Evolutionary conservation across 345 rosid genomes (phyloP).

Genomic region (Moricandia moricandioides): DNA sequence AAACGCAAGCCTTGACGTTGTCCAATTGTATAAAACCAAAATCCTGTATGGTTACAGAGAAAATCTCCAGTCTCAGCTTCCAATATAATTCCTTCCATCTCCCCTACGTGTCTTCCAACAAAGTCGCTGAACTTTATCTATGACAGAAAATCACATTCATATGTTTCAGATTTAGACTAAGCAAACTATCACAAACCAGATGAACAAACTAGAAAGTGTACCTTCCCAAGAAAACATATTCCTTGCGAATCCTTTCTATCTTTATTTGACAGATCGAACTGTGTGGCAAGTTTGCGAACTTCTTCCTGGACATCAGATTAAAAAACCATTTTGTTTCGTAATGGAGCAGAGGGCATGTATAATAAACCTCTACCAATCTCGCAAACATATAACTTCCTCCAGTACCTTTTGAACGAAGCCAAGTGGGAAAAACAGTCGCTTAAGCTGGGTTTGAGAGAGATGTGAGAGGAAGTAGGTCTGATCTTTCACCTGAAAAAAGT

Average conservation of each 20-base stretch:
- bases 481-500: conserved; percentile 65
- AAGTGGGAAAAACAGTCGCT: conserved; percentile 76
- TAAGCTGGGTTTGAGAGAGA: conserved; percentile 78
- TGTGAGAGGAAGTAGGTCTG: conserved; percentile 95
- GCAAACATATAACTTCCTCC: neutral
- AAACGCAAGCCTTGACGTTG: conserved; percentile 57
- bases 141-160: neutral
- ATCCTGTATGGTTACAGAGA: conserved; percentile 79
- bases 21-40: conserved; percentile 64
- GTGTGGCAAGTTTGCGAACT: conserved; percentile 71
- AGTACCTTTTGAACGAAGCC: conserved; percentile 70
- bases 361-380: neutral
- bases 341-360: neutral
- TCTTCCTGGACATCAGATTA: conserved; percentile 49
- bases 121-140: too few relatives aligned
- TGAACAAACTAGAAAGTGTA: conserved; percentile 25
- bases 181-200: conserved; percentile 2
- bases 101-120: conserved; percentile 52
- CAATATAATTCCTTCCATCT: conserved; percentile 83
- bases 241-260: conserved; percentile 94
- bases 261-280: conserved; percentile 76
- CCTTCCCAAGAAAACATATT: conserved; percentile 95
- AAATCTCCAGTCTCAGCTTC: conserved; percentile 94
- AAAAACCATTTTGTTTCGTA: neutral
- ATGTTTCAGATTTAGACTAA: conserved; percentile 15